These are phyloP conservation scores for Sclerotinia nivalis DNA, from an alignment of 2,329 filamentous ascomycete species.

Conservation along the genomic window DNA sequence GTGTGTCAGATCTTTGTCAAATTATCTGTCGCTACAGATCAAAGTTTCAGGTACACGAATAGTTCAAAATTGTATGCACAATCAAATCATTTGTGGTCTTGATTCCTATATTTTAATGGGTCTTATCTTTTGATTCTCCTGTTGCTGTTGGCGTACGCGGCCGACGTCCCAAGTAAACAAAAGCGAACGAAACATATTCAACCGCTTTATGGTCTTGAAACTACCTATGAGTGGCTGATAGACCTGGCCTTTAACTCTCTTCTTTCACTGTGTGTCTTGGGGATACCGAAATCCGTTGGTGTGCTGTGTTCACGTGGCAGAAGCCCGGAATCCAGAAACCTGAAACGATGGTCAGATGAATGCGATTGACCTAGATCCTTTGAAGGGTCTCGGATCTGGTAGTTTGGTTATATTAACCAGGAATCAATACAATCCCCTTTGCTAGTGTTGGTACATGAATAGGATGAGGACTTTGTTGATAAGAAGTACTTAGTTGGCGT, in stretches of 20 bases:
- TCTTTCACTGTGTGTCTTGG: neutral
- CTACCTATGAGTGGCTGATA: neutral
- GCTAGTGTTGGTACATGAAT: neutral
- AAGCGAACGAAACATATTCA: neutral
- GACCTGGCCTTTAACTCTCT: neutral
- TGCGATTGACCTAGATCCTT: neutral
- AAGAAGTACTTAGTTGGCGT: neutral
- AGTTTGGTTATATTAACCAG: neutral
- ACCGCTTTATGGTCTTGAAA: neutral
- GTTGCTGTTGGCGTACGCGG: slow-evolving; percentile 1
- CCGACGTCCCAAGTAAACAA: neutral
- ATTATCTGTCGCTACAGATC: neutral
- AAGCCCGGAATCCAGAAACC: neutral
- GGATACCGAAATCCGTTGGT: neutral
- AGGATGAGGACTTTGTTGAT: neutral
- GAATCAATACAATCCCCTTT: neutral
- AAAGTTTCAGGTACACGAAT: neutral
- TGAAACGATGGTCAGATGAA: neutral
- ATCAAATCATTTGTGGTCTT: neutral
- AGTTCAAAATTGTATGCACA: neutral
- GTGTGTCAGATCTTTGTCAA: neutral
- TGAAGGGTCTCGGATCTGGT: neutral
- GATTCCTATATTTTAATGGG: neutral
- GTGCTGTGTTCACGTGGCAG: neutral
- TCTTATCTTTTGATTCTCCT: neutral